Evolutionary conservation across 2,329 filamentous ascomycete genomes (phyloP), one percentile per base, ranked within the genome.

Genomic region (Chlorencoelia australis): DNA sequence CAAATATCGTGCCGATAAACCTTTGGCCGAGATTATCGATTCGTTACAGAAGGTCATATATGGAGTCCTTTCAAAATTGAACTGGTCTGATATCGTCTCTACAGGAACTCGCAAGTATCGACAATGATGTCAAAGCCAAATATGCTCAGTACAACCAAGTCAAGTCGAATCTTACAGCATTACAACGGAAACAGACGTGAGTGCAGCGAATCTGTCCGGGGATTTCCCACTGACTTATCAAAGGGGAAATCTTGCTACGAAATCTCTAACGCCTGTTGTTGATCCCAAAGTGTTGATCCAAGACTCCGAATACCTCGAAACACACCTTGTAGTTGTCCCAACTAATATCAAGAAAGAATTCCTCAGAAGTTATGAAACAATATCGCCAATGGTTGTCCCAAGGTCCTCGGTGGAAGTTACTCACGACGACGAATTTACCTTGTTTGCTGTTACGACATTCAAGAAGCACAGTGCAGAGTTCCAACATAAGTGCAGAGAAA

Each of bases 261-360:
- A 89, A 59, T 96, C 89, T 9, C 79, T 98, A 46, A 78, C 84
- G n/a, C 79, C 86, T 9, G 76, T 96, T 44, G 81, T 98, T 51
- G 73, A 89, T 53, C 87, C 89, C 7, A 68, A 73, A 37, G 64
- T 88, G 41, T 72, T 94, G 28, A 74, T 95, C 46, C 82, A 82
- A 60, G 79, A 94, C 57, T 95, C 88, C 14, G 91, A 98, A 64
- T 96, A 94, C 63, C 79, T 98, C 51, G 87, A 95, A 65, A 95
- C 91, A 19, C 88, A 95, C 58, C 77, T 98, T 19, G 71, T 98
- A 48, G 91, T 85, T 14, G 84, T 98, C 7, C 91, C 91, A 2
- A 75, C 73, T 31, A 78, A 76, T 48, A 68, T 74, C 39, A 79
- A 82, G 52, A 94, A 93, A 59, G 89, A 96, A 25, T 98, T 94